These are phyloP conservation scores for Fusarium sp. DNA, from an alignment of 2,329 filamentous ascomycete species.

Conservation along the genomic window DNA sequence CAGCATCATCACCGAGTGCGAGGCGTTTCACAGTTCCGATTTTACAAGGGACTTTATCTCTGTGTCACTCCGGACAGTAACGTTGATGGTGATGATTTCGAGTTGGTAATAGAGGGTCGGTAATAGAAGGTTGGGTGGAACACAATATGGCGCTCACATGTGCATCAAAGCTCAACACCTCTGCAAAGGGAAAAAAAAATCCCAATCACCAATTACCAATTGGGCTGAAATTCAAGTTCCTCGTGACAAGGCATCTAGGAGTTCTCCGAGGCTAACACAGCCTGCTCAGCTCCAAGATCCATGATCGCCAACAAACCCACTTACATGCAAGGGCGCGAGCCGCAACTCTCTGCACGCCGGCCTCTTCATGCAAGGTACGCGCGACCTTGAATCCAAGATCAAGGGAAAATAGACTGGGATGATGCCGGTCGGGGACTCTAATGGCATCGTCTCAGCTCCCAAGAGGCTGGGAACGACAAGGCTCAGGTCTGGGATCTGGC, in stretches of 20 bases:
- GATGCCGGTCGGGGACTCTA: neutral
- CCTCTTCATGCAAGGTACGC: constrained; percentile 34
- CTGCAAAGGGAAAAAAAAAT: neutral
- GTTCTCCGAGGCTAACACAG: constrained; percentile 1
- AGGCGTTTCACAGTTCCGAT: neutral
- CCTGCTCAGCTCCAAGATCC: constrained; percentile 10
- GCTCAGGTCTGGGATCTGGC: neutral
- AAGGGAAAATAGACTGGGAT: constrained; percentile 7
- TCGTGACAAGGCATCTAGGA: neutral
- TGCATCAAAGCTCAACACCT: neutral
- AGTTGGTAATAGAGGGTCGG: neutral
- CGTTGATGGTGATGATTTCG: neutral
- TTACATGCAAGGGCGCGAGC: constrained; percentile 21
- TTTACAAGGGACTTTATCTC: neutral
- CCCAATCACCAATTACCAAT: neutral
- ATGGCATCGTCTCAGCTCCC: constrained; percentile 8
- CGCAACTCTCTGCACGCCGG: constrained; percentile 12
- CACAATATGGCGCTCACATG: neutral
- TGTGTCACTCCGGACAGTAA: neutral
- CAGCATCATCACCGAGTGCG: neutral
- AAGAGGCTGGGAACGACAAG: constrained; percentile 23
- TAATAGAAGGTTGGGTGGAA: neutral
- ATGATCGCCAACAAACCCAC: constrained; percentile 16
- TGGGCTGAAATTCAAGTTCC: neutral
- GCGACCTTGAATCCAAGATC: constrained; percentile 1